Base-by-base conservation (phyloP, 2,329 filamentous ascomycete species). In the Byssochlamys sp. region DNA sequence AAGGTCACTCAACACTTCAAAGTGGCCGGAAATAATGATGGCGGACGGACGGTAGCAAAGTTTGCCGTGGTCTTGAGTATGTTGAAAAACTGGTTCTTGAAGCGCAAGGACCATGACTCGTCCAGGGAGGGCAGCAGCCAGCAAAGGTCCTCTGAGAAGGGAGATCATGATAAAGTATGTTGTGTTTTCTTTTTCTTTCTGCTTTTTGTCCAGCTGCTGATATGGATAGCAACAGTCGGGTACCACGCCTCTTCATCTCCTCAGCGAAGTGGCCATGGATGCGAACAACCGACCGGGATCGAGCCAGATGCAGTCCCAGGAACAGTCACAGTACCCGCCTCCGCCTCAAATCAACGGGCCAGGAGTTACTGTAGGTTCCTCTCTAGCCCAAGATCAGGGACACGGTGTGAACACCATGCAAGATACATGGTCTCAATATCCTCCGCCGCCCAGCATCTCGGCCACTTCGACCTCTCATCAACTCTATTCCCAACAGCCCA, bases 11-110 rank as follows among this genome's bases (percentile, higher is more conserved):
- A 84, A 1, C 85, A 86, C 63, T 87, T 92, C 65, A 79, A 80
- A 58, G 78, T 80, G 45, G 80, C 85, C 0, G 85, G 86, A 0
- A 81, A 82, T 2, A 80, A 81, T 0, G 83, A 87, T 54, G 82
- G 80, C 59, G 88, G 83, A 51, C 79, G 85, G 1, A 84, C 86
- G 0, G 83, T 86, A 0, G 78, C 80, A 54, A 90, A 89, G 70
- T 91, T 91, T 61, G 76, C 87, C 2, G 78, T 89, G 58, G 84
- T 90, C 4, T 74, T 91, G 9, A 76, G 81, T 54, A 87, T 90
- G 84, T 73, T 91, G 27, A 82, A 83, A 49, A 81, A 79, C 27
- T 90, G 87, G 87, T 89, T 88, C 67, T 70, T 68, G 59, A 77
- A 75, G 60, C 81, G 66, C 77, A 83, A 69, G 51, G 71, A 72